Base-by-base conservation (phyloP, 1,139 yeast species). In the Blastobotrys apis region DNA sequence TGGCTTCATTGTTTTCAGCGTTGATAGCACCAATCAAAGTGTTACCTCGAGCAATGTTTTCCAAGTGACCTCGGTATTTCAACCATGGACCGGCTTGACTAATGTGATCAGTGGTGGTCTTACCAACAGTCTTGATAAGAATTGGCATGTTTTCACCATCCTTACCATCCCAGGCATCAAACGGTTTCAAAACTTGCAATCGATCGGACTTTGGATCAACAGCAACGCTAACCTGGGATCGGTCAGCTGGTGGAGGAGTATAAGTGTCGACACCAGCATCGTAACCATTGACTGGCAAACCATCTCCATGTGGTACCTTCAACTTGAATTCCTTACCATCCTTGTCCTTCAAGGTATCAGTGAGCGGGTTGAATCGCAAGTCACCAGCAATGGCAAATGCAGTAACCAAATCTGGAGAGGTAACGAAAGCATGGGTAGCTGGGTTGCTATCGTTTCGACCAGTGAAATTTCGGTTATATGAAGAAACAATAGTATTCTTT, bases 61-160 rank as follows among this genome's bases (percentile, higher is more conserved):
- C 94, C 75, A 92, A 80, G 77, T 92, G 98, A 76, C 98, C 98
- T 80, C 97, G 87, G 94, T 92, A 92, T 78, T 92, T 92, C 80
- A 92, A 86, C 98, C 98, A 92, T 68, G 97, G 97, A 75, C 98
- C 98, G 68, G 98, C 98, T 94, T 86, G 88, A 65, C 97, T 90
- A 66, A 92, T 92, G 77, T 92, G 97, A 75, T 92, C 98, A 61
- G 98, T 92, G 66, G 98, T 92, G 71, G 97, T 88, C 81, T 92
- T 92, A 75, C 97, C 97, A 58, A 83, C 77, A 59, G 97, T 86
- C 78, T 92, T 92, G 73, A 92, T 87, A 73, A 92, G 84, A 59
- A 92, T 88, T 70, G 97, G 97, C 77, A 90, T 74, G 67, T 78
- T 77, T 55, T 72, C 68, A 62, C 94, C 90, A 66, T 92, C 97